These are phyloP conservation scores for Elsinoe fawcettii DNA, from an alignment of 2,329 filamentous ascomycete genomes.

Conservation along the genomic window DNA sequence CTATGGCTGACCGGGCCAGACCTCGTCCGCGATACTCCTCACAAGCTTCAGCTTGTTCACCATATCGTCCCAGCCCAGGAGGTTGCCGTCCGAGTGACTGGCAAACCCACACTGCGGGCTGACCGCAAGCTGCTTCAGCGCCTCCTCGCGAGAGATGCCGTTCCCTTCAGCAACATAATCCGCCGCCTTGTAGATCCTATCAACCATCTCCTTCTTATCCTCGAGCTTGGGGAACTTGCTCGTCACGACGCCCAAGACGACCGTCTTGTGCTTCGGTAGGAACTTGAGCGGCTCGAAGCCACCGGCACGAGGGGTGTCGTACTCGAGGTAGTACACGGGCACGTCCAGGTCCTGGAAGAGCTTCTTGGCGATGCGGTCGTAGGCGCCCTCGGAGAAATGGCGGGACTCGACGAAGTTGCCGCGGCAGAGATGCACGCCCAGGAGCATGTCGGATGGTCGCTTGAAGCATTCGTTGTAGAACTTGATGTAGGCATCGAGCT, in stretches of 20 bases:
- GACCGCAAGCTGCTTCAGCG: slow-evolving; percentile 58
- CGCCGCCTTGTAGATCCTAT: slow-evolving; percentile 44
- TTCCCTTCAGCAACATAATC: slow-evolving; percentile 63
- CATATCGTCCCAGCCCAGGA: slow-evolving; percentile 59
- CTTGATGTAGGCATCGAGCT: slow-evolving; percentile 67
- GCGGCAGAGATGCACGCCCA: slow-evolving; percentile 66
- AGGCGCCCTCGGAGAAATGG: slow-evolving; percentile 42
- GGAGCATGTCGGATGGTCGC: slow-evolving; percentile 61
- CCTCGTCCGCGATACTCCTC: slow-evolving; percentile 61
- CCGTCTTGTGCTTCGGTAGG: slow-evolving; percentile 41
- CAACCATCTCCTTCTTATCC: slow-evolving; percentile 40
- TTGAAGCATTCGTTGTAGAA: slow-evolving; percentile 63
- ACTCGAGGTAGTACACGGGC: slow-evolving; percentile 33
- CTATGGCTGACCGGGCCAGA: slow-evolving; percentile 55
- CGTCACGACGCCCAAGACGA: slow-evolving; percentile 41
- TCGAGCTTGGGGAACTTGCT: slow-evolving; percentile 41
- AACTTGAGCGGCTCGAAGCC: slow-evolving; percentile 41
- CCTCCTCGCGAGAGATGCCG: slow-evolving; percentile 52
- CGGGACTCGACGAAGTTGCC: slow-evolving; percentile 42
- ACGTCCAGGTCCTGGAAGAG: slow-evolving; percentile 31
- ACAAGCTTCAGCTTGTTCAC: slow-evolving; percentile 65
- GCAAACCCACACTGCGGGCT: slow-evolving; percentile 56
- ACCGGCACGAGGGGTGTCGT: slow-evolving; percentile 42
- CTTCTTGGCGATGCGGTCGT: slow-evolving; percentile 38
- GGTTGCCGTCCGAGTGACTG: slow-evolving; percentile 66